A percentile compares a stretch with the other conserved stretches of the same genome.
Conservation (phyloP, 169 alveolate genomes). For the Prorocentrum cordatum region DNA sequence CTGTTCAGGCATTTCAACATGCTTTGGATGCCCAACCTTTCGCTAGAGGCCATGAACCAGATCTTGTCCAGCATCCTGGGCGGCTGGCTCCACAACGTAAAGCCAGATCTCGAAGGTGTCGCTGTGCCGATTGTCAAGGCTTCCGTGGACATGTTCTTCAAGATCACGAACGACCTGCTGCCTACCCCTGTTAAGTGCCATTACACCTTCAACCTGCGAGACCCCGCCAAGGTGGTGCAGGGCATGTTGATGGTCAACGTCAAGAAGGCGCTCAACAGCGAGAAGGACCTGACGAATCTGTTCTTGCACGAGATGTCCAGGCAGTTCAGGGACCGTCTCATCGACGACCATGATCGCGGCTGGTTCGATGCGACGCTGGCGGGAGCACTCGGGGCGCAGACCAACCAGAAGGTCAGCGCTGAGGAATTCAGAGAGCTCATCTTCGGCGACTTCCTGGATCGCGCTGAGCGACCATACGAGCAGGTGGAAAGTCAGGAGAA, state of each 20-base stretch:
- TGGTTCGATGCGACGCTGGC: slow-evolving; percentile 68
- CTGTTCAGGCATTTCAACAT: slow-evolving; percentile 87
- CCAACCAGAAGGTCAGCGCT: slow-evolving; percentile 23
- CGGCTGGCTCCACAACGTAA: slow-evolving; percentile 82
- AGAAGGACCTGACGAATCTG: slow-evolving; percentile 80
- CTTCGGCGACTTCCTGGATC: slow-evolving; percentile 80
- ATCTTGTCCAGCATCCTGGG: slow-evolving; percentile 78
- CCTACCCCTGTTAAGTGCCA: slow-evolving; percentile 88
- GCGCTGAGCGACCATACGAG: slow-evolving; percentile 58
- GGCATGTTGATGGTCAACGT: slow-evolving; percentile 71
- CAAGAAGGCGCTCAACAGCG: slow-evolving; percentile 67
- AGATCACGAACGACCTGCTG: slow-evolving; percentile 81
- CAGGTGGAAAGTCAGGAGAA: not conserved
- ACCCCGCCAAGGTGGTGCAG: slow-evolving; percentile 85
- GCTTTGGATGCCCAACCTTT: slow-evolving; percentile 79
- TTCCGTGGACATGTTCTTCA: slow-evolving; percentile 80
- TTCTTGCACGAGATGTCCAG: slow-evolving; percentile 87
- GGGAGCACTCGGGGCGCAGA: too few species aligned
- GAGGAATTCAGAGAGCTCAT: slow-evolving; percentile 70
- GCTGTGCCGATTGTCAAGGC: slow-evolving; percentile 81
- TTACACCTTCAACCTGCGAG: slow-evolving; percentile 89
- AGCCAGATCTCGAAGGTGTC: slow-evolving; percentile 80
- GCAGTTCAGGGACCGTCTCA: slow-evolving; percentile 81
- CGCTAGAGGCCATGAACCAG: slow-evolving; percentile 80
- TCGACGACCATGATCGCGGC: slow-evolving; percentile 79